phyloP scores from a whole-genome alignment of 495 filamentous ascomycete genomes.

The Haplographium delicatum region DNA sequence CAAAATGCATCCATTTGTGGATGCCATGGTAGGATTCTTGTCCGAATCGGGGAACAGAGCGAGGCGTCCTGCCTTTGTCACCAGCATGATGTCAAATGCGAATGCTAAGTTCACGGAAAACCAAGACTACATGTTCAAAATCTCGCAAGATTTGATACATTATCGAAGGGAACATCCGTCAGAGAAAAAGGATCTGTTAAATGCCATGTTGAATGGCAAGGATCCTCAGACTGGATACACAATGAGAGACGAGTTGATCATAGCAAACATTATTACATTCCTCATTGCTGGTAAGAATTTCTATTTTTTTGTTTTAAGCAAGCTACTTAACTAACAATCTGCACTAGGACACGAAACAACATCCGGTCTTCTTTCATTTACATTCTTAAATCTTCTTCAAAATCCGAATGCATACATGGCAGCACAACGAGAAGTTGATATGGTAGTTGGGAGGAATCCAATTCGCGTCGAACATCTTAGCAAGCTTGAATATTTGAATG shows the following conservation, averaged over 20 bases:
- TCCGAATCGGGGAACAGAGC: conserved; percentile 35
- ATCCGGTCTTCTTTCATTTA: conserved; percentile 47
- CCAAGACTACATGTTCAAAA: too few relatives aligned
- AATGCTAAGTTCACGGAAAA: conserved; percentile 39
- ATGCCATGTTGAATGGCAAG: conserved; percentile 50
- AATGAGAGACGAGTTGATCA: conserved; percentile 42
- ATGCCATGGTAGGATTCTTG: conserved; percentile 46
- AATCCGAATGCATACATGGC: conserved; percentile 38
- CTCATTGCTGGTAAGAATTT: conserved; percentile 33
- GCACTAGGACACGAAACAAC: conserved; percentile 57
- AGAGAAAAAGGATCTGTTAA: conserved; percentile 54
- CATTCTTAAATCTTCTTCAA: conserved; percentile 45
- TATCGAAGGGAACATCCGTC: conserved; percentile 12
- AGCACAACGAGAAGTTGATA: conserved; percentile 52
- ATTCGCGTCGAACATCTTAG: conserved; percentile 50
- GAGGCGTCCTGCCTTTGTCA: conserved; percentile 35
- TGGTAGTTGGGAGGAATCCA: conserved; percentile 48
- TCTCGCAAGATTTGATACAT: conserved; percentile 40
- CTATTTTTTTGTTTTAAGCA: not conserved
- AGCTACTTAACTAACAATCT: not conserved
- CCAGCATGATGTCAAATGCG: conserved; percentile 33
- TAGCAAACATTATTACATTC: conserved; percentile 47
- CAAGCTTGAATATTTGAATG: conserved; percentile 59
- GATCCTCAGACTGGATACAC: conserved; percentile 47
- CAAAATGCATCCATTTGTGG: conserved; percentile 49